Base-by-base conservation (phyloP, 257 asterid species). In the Jacaranda copaia region DNA sequence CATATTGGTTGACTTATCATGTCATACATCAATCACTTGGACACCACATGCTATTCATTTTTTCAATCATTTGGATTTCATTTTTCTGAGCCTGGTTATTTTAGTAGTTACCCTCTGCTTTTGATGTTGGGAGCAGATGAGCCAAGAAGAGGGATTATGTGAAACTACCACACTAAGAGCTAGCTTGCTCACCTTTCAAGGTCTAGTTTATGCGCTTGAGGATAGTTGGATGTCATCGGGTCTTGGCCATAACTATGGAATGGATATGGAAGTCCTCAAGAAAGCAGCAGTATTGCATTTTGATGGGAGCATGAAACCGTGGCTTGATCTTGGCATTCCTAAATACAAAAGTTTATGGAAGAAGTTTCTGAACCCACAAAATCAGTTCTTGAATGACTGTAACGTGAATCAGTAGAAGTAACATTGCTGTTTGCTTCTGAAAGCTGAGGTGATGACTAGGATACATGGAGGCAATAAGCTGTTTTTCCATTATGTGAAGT, bases 231-330 rank as follows among this genome's bases (percentile, higher is more conserved):
- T 90, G 78, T 61, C 86, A 76, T 90, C 99, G 11, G 99, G 99
- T 61, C 84, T 96, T 84, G 99, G 99, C 25, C 85, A 90, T 79
- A 83, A 91, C 81, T 91, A 93, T 65, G 97, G 92, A 25, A 61
- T 88, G 42, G 80, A 86, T 74, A 51, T 40, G 25, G 87, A 90
- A 43, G 73, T 85, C 52, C 75, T 90, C 16, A 75, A 81, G 74
- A 84, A 84, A 46, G 94, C 97, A 75, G 94, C 88, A 43, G 92
- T 88, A 58, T 83, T 96, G 84, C 99, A 96, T 87, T 96, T 81
- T 80, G 97, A 93, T 45, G 99, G 99, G 70, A 90, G 91, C 77
- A 96, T 96, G 99, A 96, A 96, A 82, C 99, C 99, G 12, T 96
- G 99, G 99, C 99, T 96, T 19, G 98, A 93, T 71, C 89, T 96